These are phyloP conservation scores for Trichophyton rubrum DNA, from an alignment of 2,329 filamentous ascomycete genomes.

Conservation along the genomic window DNA sequence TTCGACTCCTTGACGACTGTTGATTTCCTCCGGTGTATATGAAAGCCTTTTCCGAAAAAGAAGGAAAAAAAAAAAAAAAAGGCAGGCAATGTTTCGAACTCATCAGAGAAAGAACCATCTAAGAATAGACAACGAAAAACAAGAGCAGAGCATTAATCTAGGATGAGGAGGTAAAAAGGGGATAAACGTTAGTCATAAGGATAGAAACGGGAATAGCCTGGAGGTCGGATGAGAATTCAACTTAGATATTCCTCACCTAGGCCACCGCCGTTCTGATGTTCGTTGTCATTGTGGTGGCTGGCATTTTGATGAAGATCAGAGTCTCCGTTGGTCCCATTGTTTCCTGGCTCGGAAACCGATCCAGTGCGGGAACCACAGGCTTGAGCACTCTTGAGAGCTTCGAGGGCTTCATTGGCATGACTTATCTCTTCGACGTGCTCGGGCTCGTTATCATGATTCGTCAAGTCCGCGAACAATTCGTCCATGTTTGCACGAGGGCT, in stretches of 20 bases:
- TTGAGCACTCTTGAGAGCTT: constrained; percentile 29
- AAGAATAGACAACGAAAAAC: constrained; percentile 6
- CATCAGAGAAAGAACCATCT: constrained; percentile 2
- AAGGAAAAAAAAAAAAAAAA: not conserved
- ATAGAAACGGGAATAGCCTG: not conserved
- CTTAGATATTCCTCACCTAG: constrained; percentile 20
- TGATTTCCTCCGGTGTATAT: not conserved
- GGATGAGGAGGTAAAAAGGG: constrained; percentile 5
- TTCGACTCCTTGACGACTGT: constrained; percentile 2
- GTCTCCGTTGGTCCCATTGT: constrained; percentile 16
- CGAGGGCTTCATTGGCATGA: constrained; percentile 37
- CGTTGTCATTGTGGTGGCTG: constrained; percentile 17
- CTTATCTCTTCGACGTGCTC: constrained; percentile 26
- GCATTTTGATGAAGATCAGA: constrained; percentile 15
- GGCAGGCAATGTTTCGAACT: not conserved
- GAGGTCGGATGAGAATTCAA: constrained; percentile 1
- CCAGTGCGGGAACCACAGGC: constrained; percentile 24
- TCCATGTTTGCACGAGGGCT: constrained; percentile 31
- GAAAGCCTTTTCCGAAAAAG: constrained; percentile 1
- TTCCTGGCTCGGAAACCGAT: constrained; percentile 14
- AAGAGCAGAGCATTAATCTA: constrained; percentile 5
- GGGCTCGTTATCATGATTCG: constrained; percentile 31
- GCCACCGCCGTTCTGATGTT: constrained; percentile 12
- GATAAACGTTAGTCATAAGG: constrained; percentile 4
- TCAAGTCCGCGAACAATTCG: constrained; percentile 37